phyloP scores from a whole-genome alignment of 2,329 filamentous ascomycete species.

The Stachybotrys echinatus region DNA sequence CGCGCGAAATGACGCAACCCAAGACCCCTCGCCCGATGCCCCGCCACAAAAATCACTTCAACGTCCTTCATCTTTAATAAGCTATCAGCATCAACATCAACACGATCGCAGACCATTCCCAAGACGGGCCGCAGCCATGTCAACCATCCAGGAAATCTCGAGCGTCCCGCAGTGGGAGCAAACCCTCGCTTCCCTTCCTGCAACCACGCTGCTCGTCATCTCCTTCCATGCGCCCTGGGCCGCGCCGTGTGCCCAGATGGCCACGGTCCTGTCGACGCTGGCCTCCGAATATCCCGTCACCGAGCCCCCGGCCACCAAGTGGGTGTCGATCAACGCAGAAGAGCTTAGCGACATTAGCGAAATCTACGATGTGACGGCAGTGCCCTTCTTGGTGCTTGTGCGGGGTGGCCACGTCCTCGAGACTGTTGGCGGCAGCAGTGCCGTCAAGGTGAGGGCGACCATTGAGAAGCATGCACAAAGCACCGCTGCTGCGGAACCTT shows the following conservation, averaged over 20 bases:
- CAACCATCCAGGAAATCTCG: constrained; percentile 71
- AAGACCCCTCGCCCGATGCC: constrained; percentile 13
- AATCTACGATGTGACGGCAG: constrained; percentile 87
- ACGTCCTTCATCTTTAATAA: constrained; percentile 9
- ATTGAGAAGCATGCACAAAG: constrained; percentile 74
- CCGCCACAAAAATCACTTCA: constrained; percentile 5
- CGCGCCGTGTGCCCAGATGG: constrained; percentile 92
- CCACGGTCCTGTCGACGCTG: constrained; percentile 76
- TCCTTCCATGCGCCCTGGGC: constrained; percentile 98
- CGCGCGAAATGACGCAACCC: constrained; percentile 21
- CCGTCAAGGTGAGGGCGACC: constrained; percentile 74
- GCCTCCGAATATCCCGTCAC: constrained; percentile 76
- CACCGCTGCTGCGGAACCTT: constrained; percentile 26
- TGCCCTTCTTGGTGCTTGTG: constrained; percentile 85
- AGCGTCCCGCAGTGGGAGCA: constrained; percentile 68
- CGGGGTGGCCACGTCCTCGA: constrained; percentile 72
- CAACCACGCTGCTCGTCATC: constrained; percentile 71
- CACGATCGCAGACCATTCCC: constrained; percentile 4
- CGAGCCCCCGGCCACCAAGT: constrained; percentile 63
- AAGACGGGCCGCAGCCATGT: constrained; percentile 46
- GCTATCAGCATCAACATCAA: no score
- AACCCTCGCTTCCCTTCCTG: constrained; percentile 59
- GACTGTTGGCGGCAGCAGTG: constrained; percentile 85
- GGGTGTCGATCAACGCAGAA: constrained; percentile 91
- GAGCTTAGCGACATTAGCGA: constrained; percentile 90